Percentiles rank a stretch among this genome's conserved stretches.
Evolutionary conservation across 495 filamentous ascomycete species (phyloP).

Genomic region (Penicillium argentinense): DNA sequence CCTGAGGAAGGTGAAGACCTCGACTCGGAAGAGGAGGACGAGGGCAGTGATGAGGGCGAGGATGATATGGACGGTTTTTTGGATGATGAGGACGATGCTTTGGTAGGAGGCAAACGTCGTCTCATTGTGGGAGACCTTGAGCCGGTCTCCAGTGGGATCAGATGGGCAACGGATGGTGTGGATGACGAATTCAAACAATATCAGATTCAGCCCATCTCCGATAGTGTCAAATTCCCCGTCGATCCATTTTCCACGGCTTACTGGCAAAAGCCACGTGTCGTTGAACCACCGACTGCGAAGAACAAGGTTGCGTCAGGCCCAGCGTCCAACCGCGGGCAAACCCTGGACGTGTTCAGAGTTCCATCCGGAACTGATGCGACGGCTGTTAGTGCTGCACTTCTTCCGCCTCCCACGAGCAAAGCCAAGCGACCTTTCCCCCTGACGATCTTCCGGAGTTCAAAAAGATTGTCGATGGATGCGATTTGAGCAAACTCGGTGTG

Average conservation of each 20-base stretch:
- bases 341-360: conserved; percentile 28
- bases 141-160: conserved; percentile 73
- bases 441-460: conserved; percentile 75
- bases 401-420: conserved; percentile 22
- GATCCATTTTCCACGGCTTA: conserved; percentile 83
- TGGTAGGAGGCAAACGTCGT: conserved; percentile 42
- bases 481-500: conserved; percentile 72
- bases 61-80: conserved; percentile 57
- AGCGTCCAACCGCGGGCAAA: conserved; percentile 12
- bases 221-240: conserved; percentile 57
- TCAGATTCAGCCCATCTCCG: conserved; percentile 69
- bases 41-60: conserved; percentile 51
- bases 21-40: conserved; percentile 76
- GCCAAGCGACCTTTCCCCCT: conserved; percentile 45
- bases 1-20: conserved; percentile 78
- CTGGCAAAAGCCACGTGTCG: conserved; percentile 57
- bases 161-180: conserved; percentile 68
- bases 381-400: conserved; percentile 8
- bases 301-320: neutral
- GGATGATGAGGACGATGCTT: conserved; percentile 50
- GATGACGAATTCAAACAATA: conserved; percentile 51
- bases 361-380: conserved; percentile 7
- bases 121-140: conserved; percentile 67
- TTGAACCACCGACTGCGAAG: conserved; percentile 9
- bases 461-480: conserved; percentile 63